Evolutionary conservation across 352 stramenopile species (phyloP).

Genomic region (Phytopythium cucurbitacearum): DNA sequence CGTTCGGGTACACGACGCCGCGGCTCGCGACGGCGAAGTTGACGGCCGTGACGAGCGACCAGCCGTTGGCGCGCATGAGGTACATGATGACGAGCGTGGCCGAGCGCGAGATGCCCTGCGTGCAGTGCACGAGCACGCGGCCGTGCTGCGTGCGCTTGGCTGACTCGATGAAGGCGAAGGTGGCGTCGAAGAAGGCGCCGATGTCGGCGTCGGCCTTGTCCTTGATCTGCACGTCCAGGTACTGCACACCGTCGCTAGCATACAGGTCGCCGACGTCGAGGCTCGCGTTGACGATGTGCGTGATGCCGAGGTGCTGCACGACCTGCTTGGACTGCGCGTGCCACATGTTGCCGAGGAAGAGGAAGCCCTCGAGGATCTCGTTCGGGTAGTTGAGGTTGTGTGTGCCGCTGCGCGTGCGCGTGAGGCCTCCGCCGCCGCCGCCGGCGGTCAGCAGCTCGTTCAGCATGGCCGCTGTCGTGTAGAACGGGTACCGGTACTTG

Average conservation of each 20-base stretch:
- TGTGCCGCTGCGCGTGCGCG: conserved; percentile 74
- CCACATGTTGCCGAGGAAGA: conserved; percentile 89
- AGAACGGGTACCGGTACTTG: conserved; percentile 83
- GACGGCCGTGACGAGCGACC: conserved; percentile 77
- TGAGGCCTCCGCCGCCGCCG: conserved; percentile 24
- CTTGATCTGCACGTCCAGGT: conserved; percentile 80
- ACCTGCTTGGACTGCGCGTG: conserved; percentile 78
- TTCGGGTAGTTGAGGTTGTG: conserved; percentile 89
- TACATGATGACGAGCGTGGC: conserved; percentile 85
- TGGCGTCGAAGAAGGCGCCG: conserved; percentile 56
- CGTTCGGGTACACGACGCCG: conserved; percentile 79
- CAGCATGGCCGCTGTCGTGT: conserved; percentile 64
- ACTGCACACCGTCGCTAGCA: conserved; percentile 56
- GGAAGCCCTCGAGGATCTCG: conserved; percentile 82
- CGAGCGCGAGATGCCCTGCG: conserved; percentile 80
- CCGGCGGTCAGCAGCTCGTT: conserved; percentile 33
- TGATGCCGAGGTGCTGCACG: conserved; percentile 76
- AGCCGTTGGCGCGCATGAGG: conserved; percentile 79
- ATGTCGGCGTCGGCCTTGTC: conserved; percentile 73
- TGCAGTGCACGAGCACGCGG: conserved; percentile 81
- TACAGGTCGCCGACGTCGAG: conserved; percentile 78
- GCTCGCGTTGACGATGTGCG: conserved; percentile 81
- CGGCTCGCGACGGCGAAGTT: conserved; percentile 78
- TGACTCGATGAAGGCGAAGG: conserved; percentile 74
- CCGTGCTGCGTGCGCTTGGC: conserved; percentile 73